Conservation (phyloP, 2,329 filamentous ascomycete species). For the Pseudogymnoascus sp. region DNA sequence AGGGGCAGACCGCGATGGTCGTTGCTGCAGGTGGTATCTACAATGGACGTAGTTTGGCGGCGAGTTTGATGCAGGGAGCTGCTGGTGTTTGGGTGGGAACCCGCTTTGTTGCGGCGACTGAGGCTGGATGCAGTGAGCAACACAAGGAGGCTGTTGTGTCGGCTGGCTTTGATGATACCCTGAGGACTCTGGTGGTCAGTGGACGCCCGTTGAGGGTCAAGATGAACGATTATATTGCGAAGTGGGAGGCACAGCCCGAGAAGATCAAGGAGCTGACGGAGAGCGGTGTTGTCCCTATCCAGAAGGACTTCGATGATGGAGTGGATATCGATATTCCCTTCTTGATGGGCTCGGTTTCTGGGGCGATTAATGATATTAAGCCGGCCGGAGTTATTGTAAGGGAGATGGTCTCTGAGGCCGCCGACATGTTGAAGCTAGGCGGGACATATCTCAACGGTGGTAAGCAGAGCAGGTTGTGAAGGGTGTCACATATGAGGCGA, state of each 20-base stretch:
- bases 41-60: constrained; percentile 74
- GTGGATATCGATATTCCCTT: constrained; percentile 81
- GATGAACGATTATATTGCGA: constrained; percentile 75
- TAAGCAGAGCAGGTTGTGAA: constrained; percentile 33
- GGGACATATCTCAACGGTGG: constrained; percentile 48
- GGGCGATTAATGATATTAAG: constrained; percentile 68
- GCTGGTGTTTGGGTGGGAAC: constrained; percentile 92
- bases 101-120: constrained; percentile 75
- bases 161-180: constrained; percentile 74
- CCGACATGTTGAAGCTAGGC: constrained; percentile 58
- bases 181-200: constrained; percentile 74
- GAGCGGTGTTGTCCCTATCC: constrained; percentile 71
- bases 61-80: constrained; percentile 80
- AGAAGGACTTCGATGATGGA: constrained; percentile 75
- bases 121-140: constrained; percentile 72
- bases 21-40: constrained; percentile 85
- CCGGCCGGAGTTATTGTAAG: constrained; percentile 79
- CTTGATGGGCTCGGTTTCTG: constrained; percentile 90
- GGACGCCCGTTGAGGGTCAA: constrained; percentile 75
- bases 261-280: constrained; percentile 71
- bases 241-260: constrained; percentile 71
- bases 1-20: constrained; percentile 67
- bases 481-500: background rate
- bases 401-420: constrained; percentile 79
- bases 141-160: constrained; percentile 80